Percentiles rank a stretch among this genome's conserved stretches.
Evolutionary conservation across 495 filamentous ascomycete species (phyloP).

Genomic region (Pyronema omphalodes): DNA sequence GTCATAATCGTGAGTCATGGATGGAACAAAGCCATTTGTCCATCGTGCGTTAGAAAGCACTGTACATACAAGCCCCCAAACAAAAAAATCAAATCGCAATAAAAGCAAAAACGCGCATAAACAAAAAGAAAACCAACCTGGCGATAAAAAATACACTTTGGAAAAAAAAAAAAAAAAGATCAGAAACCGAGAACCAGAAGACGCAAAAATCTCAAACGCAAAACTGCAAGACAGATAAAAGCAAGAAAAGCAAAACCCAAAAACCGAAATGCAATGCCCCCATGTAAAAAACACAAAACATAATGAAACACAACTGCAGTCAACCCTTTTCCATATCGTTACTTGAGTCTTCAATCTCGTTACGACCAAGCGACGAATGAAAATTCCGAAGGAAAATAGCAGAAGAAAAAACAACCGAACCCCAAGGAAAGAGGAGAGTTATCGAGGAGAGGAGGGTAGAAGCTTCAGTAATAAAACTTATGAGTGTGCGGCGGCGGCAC

Average conservation of each 20-base stretch:
- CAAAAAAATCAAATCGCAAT: neutral
- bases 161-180: slow-evolving; percentile 5
- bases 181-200: neutral
- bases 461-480: neutral
- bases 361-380: slow-evolving; percentile 11
- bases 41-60: neutral
- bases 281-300: slow-evolving; percentile 23
- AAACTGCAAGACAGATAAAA: neutral
- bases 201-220: neutral
- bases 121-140: slow-evolving; percentile 11
- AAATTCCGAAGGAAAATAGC: slow-evolving; percentile 11
- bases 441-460: neutral
- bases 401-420: slow-evolving; percentile 13
- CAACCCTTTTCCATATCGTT: slow-evolving; percentile 20
- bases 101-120: slow-evolving; percentile 10
- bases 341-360: slow-evolving; percentile 20
- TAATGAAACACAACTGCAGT: slow-evolving; percentile 28
- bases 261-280: slow-evolving; percentile 11
- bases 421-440: slow-evolving; percentile 9
- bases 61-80: slow-evolving; percentile 6
- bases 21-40: neutral
- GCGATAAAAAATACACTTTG: slow-evolving; percentile 10
- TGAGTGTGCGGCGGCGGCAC: slow-evolving; percentile 6
- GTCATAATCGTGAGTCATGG: slow-evolving; percentile 6
- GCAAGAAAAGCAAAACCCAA: slow-evolving; percentile 13